Conservation (phyloP, 2,329 filamentous ascomycete species). For the Pezicula carpinea region DNA sequence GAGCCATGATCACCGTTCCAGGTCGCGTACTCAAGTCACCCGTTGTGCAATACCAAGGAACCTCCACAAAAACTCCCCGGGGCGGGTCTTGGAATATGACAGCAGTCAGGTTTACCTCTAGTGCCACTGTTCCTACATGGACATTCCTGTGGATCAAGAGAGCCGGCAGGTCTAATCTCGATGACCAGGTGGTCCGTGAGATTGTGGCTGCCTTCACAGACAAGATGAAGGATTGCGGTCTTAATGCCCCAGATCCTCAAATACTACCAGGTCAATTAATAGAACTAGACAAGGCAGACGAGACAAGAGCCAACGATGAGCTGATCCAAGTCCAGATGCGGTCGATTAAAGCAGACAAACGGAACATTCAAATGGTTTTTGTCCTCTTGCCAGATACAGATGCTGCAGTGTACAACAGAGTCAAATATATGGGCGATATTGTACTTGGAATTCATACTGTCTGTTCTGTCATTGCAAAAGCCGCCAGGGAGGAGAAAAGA, state of each 20-base stretch:
- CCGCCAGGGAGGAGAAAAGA: not conserved
- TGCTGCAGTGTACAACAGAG: constrained; percentile 1
- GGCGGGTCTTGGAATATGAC: constrained; percentile 65
- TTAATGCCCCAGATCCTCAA: no score
- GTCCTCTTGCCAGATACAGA: constrained; percentile 1
- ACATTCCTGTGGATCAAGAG: constrained; percentile 17
- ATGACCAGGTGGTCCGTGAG: not conserved
- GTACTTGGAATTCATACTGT: constrained; percentile 4
- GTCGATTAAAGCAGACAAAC: not conserved
- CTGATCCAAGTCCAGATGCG: not conserved
- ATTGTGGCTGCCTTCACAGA: no score
- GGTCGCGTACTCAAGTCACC: constrained; percentile 64
- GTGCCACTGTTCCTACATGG: constrained; percentile 45
- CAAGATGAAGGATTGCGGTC: no score
- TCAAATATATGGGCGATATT: constrained; percentile 4
- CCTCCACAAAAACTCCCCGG: constrained; percentile 28
- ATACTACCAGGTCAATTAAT: no score
- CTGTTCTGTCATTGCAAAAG: not conserved
- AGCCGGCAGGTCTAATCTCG: not conserved
- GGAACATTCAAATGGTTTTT: not conserved
- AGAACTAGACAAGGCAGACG: no score
- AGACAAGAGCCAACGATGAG: not conserved
- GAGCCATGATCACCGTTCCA: constrained; percentile 61
- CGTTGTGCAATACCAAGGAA: constrained; percentile 47
- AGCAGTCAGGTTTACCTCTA: constrained; percentile 45